Percentiles rank a stretch among this genome's conserved stretches.
Conservation (phyloP, 345 rosid species). For the Arabidopsis suecica region DNA sequence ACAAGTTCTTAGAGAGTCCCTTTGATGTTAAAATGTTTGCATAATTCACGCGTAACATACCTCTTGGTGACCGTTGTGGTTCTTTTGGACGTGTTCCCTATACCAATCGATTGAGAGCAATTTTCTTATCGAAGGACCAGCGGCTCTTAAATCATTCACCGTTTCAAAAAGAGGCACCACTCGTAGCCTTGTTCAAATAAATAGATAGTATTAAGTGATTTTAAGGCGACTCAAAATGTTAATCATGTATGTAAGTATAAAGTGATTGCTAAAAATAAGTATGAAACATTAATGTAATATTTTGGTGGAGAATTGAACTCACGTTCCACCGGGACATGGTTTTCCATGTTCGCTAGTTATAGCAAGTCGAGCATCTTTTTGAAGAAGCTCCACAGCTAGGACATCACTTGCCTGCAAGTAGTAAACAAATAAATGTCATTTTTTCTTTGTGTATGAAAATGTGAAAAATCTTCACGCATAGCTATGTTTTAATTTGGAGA, state of each 20-base stretch:
- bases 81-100: constrained; percentile 72
- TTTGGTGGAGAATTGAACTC: constrained; percentile 39
- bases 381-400: constrained; percentile 95
- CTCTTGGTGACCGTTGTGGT: constrained; percentile 94
- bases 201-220: not conserved
- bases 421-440: constrained; percentile 35
- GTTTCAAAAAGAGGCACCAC: constrained; percentile 98
- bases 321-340: constrained; percentile 94
- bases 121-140: constrained; percentile 86
- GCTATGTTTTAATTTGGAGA: constrained; percentile 26
- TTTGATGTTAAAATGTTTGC: not conserved
- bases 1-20: not conserved
- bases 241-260: not conserved
- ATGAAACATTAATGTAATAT: not conserved
- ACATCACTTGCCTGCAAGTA: constrained; percentile 86
- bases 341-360: constrained; percentile 83
- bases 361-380: constrained; percentile 90
- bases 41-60: constrained; percentile 37
- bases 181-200: constrained; percentile 64
- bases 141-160: constrained; percentile 85
- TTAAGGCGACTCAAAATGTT: not conserved
- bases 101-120: constrained; percentile 95
- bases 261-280: not conserved
- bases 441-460: not conserved
- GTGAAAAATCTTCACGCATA: not conserved